Evolutionary conservation across 305 asterid genomes (phyloP).

Genomic region (Fraxinus paxiana): DNA sequence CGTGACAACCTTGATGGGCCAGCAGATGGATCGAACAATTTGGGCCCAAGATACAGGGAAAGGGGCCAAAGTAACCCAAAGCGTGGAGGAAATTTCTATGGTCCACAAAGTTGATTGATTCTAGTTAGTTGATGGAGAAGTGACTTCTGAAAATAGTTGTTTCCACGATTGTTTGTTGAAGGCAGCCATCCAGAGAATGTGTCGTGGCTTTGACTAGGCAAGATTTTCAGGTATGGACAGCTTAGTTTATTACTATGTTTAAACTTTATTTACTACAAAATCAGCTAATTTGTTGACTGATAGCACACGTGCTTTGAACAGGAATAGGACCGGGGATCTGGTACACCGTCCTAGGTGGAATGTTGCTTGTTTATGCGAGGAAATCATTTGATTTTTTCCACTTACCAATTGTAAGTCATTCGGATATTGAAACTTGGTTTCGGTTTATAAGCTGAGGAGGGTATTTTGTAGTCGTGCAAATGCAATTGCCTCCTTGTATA

Average conservation of each 20-base stretch:
- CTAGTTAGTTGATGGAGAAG: constrained; percentile 41
- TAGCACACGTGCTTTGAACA: constrained; percentile 39
- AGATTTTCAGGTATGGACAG: constrained; percentile 31
- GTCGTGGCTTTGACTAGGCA: constrained; percentile 35
- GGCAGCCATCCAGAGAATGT: constrained; percentile 25
- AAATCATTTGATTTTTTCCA: constrained; percentile 27
- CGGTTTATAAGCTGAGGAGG: constrained; percentile 22
- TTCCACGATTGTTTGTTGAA: constrained; percentile 18
- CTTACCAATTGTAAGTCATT: constrained; percentile 43
- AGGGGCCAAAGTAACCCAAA: constrained; percentile 54
- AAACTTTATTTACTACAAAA: constrained; percentile 15
- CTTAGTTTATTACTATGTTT: constrained; percentile 27
- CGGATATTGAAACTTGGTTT: constrained; percentile 23
- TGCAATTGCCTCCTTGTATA: constrained; percentile 21
- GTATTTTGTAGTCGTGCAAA: constrained; percentile 21
- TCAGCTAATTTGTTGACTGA: constrained; percentile 30
- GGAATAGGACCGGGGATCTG: constrained; percentile 34
- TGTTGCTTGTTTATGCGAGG: constrained; percentile 39
- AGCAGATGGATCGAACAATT: constrained; percentile 42
- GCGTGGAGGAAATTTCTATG: constrained; percentile 59
- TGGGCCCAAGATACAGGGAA: constrained; percentile 53
- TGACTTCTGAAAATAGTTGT: constrained; percentile 27
- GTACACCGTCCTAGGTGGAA: constrained; percentile 35
- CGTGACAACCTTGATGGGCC: constrained; percentile 42
- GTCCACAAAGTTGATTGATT: constrained; percentile 45